phyloP scores from a whole-genome alignment of 2,329 filamentous ascomycete genomes.

The Trichoderma sp. region DNA sequence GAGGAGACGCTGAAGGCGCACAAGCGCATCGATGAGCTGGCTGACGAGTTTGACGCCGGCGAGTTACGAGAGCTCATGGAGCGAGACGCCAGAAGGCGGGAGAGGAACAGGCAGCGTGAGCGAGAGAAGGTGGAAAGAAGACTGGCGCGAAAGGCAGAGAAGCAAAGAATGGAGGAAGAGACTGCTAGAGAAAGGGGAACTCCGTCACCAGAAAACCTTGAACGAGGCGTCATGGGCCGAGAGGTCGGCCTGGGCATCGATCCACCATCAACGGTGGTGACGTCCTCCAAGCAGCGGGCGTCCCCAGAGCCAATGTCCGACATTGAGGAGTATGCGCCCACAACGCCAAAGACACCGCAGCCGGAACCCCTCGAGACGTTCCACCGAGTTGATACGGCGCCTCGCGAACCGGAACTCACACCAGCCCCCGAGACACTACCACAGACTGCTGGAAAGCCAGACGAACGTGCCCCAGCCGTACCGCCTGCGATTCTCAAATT shows the following conservation, averaged over 20 bases:
- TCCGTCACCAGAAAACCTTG: conserved; percentile 58
- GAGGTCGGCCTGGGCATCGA: conserved; percentile 62
- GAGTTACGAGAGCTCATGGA: conserved; percentile 89
- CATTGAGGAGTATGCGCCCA: conserved; percentile 27
- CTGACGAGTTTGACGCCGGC: conserved; percentile 81
- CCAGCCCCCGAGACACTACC: background rate
- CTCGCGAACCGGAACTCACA: conserved; percentile 23
- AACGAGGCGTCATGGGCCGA: conserved; percentile 62
- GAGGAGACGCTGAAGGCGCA: conserved; percentile 64
- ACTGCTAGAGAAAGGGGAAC: conserved; percentile 55
- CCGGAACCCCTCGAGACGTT: conserved; percentile 36
- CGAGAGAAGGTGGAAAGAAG: conserved; percentile 67
- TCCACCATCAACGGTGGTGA: conserved; percentile 57
- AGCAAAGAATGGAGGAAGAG: conserved; percentile 61
- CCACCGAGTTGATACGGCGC: conserved; percentile 38
- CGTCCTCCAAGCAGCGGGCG: conserved; percentile 55
- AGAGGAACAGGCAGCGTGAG: conserved; percentile 71
- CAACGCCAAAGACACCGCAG: conserved; percentile 19
- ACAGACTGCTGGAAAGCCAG: conserved; percentile 20
- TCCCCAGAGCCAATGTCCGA: conserved; percentile 35
- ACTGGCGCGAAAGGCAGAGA: conserved; percentile 68
- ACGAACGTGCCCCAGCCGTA: conserved; percentile 34
- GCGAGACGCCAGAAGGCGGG: conserved; percentile 76
- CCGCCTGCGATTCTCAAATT: conserved; percentile 35
- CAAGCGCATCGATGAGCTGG: conserved; percentile 70